These are phyloP conservation scores for Botryotinia globosa DNA, from an alignment of 2,329 filamentous ascomycete species.

Conservation along the genomic window DNA sequence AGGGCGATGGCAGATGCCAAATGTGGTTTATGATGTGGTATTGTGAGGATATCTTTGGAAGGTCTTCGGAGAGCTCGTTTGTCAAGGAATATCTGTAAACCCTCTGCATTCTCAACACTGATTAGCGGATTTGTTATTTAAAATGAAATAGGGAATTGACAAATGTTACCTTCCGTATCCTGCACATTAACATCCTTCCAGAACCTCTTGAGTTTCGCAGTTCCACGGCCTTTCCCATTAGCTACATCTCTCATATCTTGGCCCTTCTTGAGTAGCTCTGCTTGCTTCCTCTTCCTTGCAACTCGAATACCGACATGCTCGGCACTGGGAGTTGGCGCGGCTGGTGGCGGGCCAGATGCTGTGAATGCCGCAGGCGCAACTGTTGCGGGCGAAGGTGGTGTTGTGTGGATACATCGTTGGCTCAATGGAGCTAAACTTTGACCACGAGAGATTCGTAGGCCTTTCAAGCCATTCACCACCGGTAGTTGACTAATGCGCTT, in stretches of 20 bases:
- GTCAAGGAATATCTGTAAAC: conserved; percentile 68
- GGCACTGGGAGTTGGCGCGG: conserved; percentile 48
- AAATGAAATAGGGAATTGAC: not conserved
- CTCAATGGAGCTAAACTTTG: conserved; percentile 18
- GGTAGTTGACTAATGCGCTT: conserved; percentile 35
- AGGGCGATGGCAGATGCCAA: conserved; percentile 83
- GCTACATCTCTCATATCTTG: conserved; percentile 46
- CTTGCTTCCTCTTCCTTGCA: conserved; percentile 52
- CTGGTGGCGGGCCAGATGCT: conserved; percentile 58
- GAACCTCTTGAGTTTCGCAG: conserved; percentile 65
- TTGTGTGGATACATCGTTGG: conserved; percentile 32
- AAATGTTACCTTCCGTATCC: conserved; percentile 58
- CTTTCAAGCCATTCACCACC: conserved; percentile 18
- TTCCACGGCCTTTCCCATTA: conserved; percentile 41
- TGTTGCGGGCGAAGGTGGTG: conserved; percentile 32
- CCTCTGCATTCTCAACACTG: conserved; percentile 28
- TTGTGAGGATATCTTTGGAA: conserved; percentile 65
- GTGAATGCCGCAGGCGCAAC: conserved; percentile 44
- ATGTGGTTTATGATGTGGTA: conserved; percentile 74
- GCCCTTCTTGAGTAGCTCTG: conserved; percentile 52
- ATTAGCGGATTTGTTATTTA: conserved; percentile 17
- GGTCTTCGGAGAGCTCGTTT: conserved; percentile 74
- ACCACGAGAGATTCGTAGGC: conserved; percentile 19
- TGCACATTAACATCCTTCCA: conserved; percentile 81
- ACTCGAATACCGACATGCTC: conserved; percentile 43